Conservation (phyloP, 441 rosid genomes). For the Geranium incanum region DNA sequence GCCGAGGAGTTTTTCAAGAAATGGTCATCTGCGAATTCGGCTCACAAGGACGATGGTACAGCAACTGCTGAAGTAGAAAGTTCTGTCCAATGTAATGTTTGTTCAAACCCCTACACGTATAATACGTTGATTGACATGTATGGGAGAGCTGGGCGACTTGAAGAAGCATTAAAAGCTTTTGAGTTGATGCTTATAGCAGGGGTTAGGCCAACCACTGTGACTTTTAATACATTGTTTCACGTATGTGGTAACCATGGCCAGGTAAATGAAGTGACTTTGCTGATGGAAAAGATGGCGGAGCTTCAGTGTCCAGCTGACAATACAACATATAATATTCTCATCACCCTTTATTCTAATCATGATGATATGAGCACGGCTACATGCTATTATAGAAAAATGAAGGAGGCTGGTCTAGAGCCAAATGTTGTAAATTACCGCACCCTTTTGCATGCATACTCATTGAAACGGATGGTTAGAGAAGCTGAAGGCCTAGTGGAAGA, state of each 20-base stretch:
- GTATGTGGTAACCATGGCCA: constrained; percentile 4
- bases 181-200: background rate
- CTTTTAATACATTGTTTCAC: constrained; percentile 8
- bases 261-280: constrained; percentile 5
- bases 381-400: background rate
- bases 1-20: constrained; percentile 8
- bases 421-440: constrained; percentile 64
- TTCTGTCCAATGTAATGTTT: background rate
- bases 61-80: background rate
- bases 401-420: constrained; percentile 9
- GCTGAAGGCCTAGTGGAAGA: constrained; percentile 60
- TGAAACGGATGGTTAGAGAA: constrained; percentile 65
- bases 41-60: background rate
- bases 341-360: background rate
- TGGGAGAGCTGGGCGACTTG: constrained; percentile 7
- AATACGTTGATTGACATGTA: constrained; percentile 10
- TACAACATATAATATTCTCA: constrained; percentile 9
- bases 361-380: constrained; percentile 5
- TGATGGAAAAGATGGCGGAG: constrained; percentile 8
- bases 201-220: constrained; percentile 9
- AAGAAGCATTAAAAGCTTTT: constrained; percentile 1
- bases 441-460: constrained; percentile 71
- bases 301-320: constrained; percentile 3
- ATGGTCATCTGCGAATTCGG: background rate
- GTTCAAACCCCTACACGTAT: background rate